phyloP scores from a whole-genome alignment of 164 flowering plant genomes.

The Chimonanthus salicifolius region DNA sequence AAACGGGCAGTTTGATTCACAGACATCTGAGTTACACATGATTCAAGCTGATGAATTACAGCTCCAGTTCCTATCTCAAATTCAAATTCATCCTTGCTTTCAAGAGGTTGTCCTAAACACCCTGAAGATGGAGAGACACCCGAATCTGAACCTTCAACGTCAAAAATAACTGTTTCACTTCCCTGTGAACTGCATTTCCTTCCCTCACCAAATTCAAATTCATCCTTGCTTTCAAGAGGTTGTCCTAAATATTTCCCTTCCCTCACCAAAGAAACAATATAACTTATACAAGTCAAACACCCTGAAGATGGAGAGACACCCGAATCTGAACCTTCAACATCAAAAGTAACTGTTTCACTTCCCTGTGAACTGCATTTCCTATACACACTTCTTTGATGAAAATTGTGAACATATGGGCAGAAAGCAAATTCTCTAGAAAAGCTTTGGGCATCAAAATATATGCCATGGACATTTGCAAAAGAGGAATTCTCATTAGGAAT shows the following conservation, averaged over 20 bases:
- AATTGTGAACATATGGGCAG: constrained; percentile 28
- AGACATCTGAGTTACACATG: constrained; percentile 65
- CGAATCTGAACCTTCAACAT: constrained; percentile 48
- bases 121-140: too few species aligned
- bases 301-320: constrained; percentile 57
- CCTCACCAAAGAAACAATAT: constrained; percentile 40
- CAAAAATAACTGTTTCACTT: too few species aligned
- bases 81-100: constrained; percentile 66
- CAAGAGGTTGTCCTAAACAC: too few species aligned
- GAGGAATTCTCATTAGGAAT: constrained; percentile 34
- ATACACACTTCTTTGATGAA: constrained; percentile 12
- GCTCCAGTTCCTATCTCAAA: constrained; percentile 84
- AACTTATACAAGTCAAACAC: constrained; percentile 54
- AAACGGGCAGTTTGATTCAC: constrained; percentile 62
- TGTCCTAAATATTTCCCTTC: constrained; percentile 40
- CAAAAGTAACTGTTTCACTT: constrained; percentile 18
- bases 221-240: constrained; percentile 60
- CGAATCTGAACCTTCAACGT: too few species aligned
- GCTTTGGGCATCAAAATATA: constrained; percentile 28
- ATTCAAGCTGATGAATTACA: constrained; percentile 58
- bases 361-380: constrained; percentile 22
- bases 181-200: too few species aligned
- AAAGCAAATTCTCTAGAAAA: constrained; percentile 37
- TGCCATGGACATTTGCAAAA: constrained; percentile 25
- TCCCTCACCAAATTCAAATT: constrained; percentile 93